Evolutionary conservation across 805 yeast species (phyloP).

Genomic region (Pichia kluyveri): DNA sequence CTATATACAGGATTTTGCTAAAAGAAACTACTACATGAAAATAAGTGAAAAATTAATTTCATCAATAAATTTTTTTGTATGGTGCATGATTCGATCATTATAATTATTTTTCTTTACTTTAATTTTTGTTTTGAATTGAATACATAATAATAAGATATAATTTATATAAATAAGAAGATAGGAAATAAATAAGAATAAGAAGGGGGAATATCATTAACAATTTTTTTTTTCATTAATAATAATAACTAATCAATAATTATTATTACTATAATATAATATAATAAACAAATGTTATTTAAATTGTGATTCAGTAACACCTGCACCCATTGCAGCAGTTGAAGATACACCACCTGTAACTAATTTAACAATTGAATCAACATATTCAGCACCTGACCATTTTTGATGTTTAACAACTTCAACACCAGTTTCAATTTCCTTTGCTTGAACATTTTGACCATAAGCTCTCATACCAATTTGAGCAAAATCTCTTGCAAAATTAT

Average conservation of each 20-base stretch:
- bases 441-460: conserved; percentile 81
- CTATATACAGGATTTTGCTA: too few relatives aligned
- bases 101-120: too few relatives aligned
- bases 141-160: too few relatives aligned
- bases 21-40: not conserved
- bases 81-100: too few relatives aligned
- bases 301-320: conserved; percentile 96
- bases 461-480: conserved; percentile 89
- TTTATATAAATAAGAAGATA: too few relatives aligned
- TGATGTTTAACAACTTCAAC: conserved; percentile 97
- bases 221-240: too few relatives aligned
- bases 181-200: too few relatives aligned
- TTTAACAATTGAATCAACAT: conserved; percentile 83
- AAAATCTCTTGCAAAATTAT: conserved; percentile 72
- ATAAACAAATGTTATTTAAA: conserved; percentile 37
- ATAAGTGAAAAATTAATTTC: not conserved
- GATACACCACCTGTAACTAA: conserved; percentile 91
- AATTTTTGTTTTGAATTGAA: too few relatives aligned
- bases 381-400: conserved; percentile 98
- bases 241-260: too few relatives aligned
- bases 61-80: too few relatives aligned
- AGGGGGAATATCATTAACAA: too few relatives aligned
- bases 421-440: conserved; percentile 76
- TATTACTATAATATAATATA: too few relatives aligned
- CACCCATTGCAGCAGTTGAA: conserved; percentile 97